Percentiles rank a stretch among this genome's conserved stretches.
Conservation (phyloP, 2,329 filamentous ascomycete genomes). For the Didymella glomerata region DNA sequence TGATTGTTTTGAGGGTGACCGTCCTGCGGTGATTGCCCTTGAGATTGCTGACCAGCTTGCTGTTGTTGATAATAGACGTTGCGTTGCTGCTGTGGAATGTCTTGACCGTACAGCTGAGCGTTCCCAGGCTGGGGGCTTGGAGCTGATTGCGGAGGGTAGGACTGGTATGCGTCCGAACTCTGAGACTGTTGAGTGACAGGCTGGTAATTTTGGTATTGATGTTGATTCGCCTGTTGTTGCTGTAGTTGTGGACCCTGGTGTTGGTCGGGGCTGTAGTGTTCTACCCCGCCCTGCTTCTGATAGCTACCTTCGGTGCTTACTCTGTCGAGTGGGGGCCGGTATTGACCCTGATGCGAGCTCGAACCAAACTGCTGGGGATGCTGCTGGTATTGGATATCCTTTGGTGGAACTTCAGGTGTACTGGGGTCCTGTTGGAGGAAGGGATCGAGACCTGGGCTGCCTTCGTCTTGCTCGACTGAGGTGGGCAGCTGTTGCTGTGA, state of each 20-base stretch:
- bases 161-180: constrained; percentile 42
- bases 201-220: constrained; percentile 45
- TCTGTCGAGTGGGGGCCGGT: constrained; percentile 50
- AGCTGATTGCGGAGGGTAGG: constrained; percentile 44
- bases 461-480: constrained; percentile 51
- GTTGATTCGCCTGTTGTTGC: constrained; percentile 36
- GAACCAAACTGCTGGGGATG: constrained; percentile 28
- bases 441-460: constrained; percentile 46
- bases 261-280: constrained; percentile 51
- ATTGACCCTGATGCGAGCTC: constrained; percentile 44
- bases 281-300: constrained; percentile 50
- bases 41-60: constrained; percentile 34
- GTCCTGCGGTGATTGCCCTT: constrained; percentile 40
- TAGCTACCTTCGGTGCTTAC: constrained; percentile 52
- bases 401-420: constrained; percentile 48
- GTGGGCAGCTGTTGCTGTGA: constrained; percentile 48
- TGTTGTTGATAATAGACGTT: constrained; percentile 47
- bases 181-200: constrained; percentile 35
- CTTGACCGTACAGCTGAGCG: constrained; percentile 43
- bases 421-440: constrained; percentile 48
- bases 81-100: constrained; percentile 38
- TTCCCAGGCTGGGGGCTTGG: constrained; percentile 42
- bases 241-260: constrained; percentile 43
- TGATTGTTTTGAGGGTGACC: constrained; percentile 36
- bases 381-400: constrained; percentile 46